Percentiles rank a stretch among this genome's conserved stretches.
These are phyloP conservation scores for Talaromyces thailandensis DNA, from an alignment of 495 filamentous ascomycete species.

Conservation along the genomic window DNA sequence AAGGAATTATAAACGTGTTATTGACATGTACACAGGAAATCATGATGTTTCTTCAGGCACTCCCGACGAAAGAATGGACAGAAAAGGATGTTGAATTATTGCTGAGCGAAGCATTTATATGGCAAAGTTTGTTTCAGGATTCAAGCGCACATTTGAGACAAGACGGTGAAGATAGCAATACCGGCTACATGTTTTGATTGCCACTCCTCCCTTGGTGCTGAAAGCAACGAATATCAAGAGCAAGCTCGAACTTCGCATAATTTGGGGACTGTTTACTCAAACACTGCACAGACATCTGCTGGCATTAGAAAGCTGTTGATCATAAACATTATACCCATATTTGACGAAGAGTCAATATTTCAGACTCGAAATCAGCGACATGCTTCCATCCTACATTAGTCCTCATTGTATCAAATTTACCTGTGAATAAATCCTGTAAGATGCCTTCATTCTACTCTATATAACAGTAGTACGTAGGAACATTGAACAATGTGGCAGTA, in stretches of 20 bases:
- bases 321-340: neutral
- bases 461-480: too few relatives aligned
- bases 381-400: neutral
- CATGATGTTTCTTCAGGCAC: conserved; percentile 97
- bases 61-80: conserved; percentile 92
- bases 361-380: neutral
- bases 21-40: conserved; percentile 54
- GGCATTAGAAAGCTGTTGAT: neutral
- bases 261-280: neutral
- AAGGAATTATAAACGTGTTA: neutral
- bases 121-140: conserved; percentile 86
- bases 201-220: neutral
- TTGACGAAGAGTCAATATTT: neutral
- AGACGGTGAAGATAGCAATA: conserved; percentile 18
- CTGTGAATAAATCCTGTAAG: neutral
- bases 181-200: neutral
- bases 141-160: conserved; percentile 72
- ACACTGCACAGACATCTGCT: neutral
- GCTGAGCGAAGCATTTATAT: conserved; percentile 91
- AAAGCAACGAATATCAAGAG: neutral
- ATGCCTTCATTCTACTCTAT: neutral
- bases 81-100: conserved; percentile 96
- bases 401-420: neutral
- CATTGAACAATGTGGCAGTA: neutral
- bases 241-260: neutral